Base-by-base conservation (phyloP, 805 yeast genomes). In the Wickerhamiella siamensis region DNA sequence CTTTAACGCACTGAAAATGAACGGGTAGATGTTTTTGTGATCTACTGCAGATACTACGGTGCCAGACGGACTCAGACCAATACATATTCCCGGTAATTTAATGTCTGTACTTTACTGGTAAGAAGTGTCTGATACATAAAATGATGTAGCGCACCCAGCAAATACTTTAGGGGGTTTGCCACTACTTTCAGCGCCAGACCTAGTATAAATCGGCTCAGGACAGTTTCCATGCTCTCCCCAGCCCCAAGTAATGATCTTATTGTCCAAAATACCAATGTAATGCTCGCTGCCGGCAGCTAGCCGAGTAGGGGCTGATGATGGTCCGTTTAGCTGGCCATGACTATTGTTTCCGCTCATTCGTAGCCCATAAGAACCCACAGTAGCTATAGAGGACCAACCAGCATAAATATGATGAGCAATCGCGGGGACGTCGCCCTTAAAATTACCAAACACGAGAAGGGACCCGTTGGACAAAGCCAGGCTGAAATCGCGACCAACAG, bases 201-300 rank as follows among this genome's bases (percentile, higher is more conserved):
- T n/a, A 37, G 41, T 6, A 4, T 16, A 8, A 9, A 10, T 2
- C 3, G 49, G 48, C 1, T 95, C 94, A 2, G 57, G 57, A 61
- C 97, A 88, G 56, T 88, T 88, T 0, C 98, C 98, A 59, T 88
- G 98, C 54, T 91, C 97, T 12, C 95, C 96, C 98, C 98, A 88
- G 0, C 98, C 98, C 97, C 97, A 91, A 2, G 87, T 70, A 42
- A 54, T 63, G 0, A 86, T 77, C 6, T 43, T 24, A 32, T 58
- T 50, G 14, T 55, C 48, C 1, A 36, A 12, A 35, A 72, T 36
- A 10, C 51, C 51, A 15, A 86, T 51, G 0, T 91, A 93, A 58
- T 88, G 98, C 55, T 88, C 97, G 57, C 94, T 83, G 0, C 98
- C 98, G 4, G 74, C 68, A 1, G 66, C 64, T 41, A 65, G 12